Evolutionary conservation across 2,329 filamentous ascomycete species (phyloP).

Genomic region (Aciculosporium take): DNA sequence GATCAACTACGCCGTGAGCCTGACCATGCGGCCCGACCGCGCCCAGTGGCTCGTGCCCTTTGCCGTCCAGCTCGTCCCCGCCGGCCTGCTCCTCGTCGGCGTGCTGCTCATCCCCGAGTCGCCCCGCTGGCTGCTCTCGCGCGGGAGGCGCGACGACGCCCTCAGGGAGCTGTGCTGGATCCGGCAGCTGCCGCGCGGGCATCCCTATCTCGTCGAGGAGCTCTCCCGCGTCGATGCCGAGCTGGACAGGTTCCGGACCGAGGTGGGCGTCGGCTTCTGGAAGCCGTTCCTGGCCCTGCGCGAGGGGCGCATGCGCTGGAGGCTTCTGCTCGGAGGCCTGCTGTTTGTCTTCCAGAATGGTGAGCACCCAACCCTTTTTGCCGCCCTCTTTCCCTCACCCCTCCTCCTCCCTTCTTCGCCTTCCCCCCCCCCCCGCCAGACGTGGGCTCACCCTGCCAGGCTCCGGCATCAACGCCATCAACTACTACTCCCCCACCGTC

Average conservation of each 20-base stretch:
- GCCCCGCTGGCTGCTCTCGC: constrained; percentile 54
- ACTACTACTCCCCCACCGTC: constrained; percentile 18
- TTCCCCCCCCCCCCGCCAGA: too few species aligned
- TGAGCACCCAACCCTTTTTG: constrained; percentile 5
- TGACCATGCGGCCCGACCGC: constrained; percentile 29
- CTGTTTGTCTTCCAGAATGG: constrained; percentile 73
- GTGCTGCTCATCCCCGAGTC: constrained; percentile 49
- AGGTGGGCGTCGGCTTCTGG: constrained; percentile 60
- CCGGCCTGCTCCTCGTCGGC: constrained; percentile 45
- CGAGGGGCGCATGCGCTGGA: constrained; percentile 47
- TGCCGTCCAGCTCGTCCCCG: constrained; percentile 52
- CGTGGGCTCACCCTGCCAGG: too few species aligned
- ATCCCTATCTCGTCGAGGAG: constrained; percentile 60
- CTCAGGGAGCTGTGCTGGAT: constrained; percentile 49
- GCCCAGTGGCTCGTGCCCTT: constrained; percentile 52
- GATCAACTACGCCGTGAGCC: constrained; percentile 44
- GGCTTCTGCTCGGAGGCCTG: constrained; percentile 58
- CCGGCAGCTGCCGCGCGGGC: constrained; percentile 37
- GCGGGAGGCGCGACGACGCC: constrained; percentile 44
- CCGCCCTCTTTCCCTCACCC: not conserved
- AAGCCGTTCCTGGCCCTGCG: constrained; percentile 49
- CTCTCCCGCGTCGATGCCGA: constrained; percentile 56
- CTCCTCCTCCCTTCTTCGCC: not conserved
- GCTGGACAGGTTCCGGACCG: constrained; percentile 46
- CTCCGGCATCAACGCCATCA: constrained; percentile 18